phyloP scores from a whole-genome alignment of 208 protist genomes.

The Acanthamoeba sp. region DNA sequence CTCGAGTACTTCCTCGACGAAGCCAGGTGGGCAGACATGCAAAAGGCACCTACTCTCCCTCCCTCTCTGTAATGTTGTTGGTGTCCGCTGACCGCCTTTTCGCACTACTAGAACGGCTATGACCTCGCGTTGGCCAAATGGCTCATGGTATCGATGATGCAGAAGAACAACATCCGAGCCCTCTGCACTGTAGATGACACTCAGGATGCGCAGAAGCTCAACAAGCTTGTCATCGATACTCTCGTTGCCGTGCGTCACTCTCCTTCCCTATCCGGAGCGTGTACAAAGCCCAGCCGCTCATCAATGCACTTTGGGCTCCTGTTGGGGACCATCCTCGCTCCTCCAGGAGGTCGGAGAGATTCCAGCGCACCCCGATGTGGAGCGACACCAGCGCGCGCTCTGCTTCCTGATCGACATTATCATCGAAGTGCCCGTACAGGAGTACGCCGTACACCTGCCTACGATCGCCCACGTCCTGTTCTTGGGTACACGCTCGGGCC shows the following conservation, averaged over 20 bases:
- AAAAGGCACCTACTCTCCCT: background rate
- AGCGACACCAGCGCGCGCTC: conserved; percentile 48
- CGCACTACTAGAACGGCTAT: conserved; percentile 42
- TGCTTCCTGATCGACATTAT: conserved; percentile 41
- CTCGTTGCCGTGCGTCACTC: conserved; percentile 50
- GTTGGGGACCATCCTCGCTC: background rate
- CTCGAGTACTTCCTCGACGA: conserved; percentile 73
- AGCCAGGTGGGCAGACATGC: conserved; percentile 35
- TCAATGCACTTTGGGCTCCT: background rate
- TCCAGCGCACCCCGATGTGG: background rate
- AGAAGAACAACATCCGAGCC: conserved; percentile 63
- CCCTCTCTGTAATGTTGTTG: background rate
- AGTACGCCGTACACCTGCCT: conserved; percentile 24
- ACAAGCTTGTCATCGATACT: conserved; percentile 53
- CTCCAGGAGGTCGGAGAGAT: conserved; percentile 61
- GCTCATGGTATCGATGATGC: conserved; percentile 68
- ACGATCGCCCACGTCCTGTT: conserved; percentile 30
- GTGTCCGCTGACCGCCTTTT: background rate
- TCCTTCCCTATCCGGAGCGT: too few relatives aligned
- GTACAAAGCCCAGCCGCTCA: background rate
- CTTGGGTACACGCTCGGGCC: conserved; percentile 24
- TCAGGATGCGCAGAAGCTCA: conserved; percentile 60
- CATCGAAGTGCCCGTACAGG: conserved; percentile 43
- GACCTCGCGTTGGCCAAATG: conserved; percentile 38
- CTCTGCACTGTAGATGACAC: conserved; percentile 7